Conservation (phyloP, 2,329 filamentous ascomycete genomes). For the Calonectria montana region DNA sequence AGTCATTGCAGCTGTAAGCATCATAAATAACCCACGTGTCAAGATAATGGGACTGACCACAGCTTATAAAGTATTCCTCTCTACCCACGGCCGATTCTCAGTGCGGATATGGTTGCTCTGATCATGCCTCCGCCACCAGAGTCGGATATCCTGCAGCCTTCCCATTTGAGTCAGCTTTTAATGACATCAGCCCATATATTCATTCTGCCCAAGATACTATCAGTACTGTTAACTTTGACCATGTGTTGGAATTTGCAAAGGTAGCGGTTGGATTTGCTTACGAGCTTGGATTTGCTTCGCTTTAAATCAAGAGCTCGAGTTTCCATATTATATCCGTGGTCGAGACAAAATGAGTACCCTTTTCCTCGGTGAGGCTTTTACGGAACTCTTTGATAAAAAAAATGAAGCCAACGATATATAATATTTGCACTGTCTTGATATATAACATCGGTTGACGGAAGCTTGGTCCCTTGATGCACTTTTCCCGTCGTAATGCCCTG, state of each 20-base stretch:
- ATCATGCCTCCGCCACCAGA: conserved; percentile 71
- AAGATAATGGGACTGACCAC: neutral
- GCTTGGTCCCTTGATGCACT: too few species aligned
- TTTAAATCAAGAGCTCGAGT: neutral
- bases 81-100: conserved; percentile 58
- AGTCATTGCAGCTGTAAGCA: conserved; percentile 45
- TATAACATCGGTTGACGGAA: neutral
- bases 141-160: conserved; percentile 75
- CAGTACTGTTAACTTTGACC: conserved; percentile 73
- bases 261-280: conserved; percentile 60
- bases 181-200: conserved; percentile 74
- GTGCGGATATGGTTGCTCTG: conserved; percentile 72
- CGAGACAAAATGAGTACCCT: neutral
- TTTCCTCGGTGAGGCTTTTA: too few species aligned
- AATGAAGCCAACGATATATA: neutral
- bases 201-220: conserved; percentile 80
- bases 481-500: too few species aligned
- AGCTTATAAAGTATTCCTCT: conserved; percentile 43
- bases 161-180: conserved; percentile 71
- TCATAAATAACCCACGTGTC: too few species aligned
- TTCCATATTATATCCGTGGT: neutral
- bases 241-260: conserved; percentile 73
- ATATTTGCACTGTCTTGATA: neutral
- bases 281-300: conserved; percentile 64
- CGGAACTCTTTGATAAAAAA: too few species aligned